Evolutionary conservation across 371 early-diverging fungal species (phyloP).

Genomic region (Mortierella sp.): DNA sequence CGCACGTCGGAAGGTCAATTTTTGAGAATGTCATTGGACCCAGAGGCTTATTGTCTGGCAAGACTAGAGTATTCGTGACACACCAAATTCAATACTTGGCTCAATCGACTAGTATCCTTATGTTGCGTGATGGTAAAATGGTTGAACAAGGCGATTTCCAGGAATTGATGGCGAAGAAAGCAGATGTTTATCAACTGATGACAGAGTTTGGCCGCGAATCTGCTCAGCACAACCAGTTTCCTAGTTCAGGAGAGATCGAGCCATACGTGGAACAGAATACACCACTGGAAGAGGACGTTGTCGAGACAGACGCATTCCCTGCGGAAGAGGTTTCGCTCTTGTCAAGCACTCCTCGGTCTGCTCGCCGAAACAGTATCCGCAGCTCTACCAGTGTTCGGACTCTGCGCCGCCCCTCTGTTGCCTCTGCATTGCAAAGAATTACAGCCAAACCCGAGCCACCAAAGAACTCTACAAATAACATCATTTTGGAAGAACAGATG

Average conservation of each 20-base stretch:
- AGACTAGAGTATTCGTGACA: slow-evolving; percentile 63
- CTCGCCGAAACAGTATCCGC: slow-evolving; percentile 57
- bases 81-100: slow-evolving; percentile 57
- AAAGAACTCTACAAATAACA: slow-evolving; percentile 20
- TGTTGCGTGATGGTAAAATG: slow-evolving; percentile 67
- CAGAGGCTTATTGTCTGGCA: slow-evolving; percentile 67
- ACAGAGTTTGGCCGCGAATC: slow-evolving; percentile 42
- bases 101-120: slow-evolving; percentile 62
- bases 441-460: background rate
- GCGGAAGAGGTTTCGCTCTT: slow-evolving; percentile 39
- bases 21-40: slow-evolving; percentile 62
- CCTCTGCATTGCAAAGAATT: slow-evolving; percentile 34
- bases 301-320: slow-evolving; percentile 61
- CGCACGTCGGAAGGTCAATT: slow-evolving; percentile 68
- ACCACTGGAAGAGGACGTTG: slow-evolving; percentile 39
- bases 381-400: slow-evolving; percentile 60
- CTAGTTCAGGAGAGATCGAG: slow-evolving; percentile 9
- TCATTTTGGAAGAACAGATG: slow-evolving; percentile 82
- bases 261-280: slow-evolving; percentile 17
- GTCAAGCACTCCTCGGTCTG: slow-evolving; percentile 56
- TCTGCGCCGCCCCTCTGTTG: slow-evolving; percentile 68
- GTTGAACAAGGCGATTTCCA: slow-evolving; percentile 65
- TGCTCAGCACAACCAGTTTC: slow-evolving; percentile 11
- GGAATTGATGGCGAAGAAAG: slow-evolving; percentile 58
- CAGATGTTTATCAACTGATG: slow-evolving; percentile 60